Conservation (phyloP, 2,329 filamentous ascomycete genomes). For the Penicillium sp. region DNA sequence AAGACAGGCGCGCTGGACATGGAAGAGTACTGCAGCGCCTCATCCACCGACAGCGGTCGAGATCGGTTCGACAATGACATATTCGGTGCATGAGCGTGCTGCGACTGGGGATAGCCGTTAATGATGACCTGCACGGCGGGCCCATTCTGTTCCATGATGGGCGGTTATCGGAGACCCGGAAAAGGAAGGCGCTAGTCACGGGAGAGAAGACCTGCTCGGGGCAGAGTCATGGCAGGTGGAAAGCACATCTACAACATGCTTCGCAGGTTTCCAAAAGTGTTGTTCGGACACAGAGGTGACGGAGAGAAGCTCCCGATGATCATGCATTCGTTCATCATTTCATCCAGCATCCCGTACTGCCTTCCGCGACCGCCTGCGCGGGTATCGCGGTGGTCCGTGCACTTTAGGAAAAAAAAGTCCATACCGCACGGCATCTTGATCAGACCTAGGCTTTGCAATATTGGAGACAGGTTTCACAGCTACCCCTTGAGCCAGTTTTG, state of each 20-base stretch:
- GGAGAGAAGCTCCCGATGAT: constrained; percentile 12
- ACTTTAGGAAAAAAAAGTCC: constrained; percentile 22
- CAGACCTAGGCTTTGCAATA: background rate
- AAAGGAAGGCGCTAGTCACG: constrained; percentile 25
- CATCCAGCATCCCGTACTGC: constrained; percentile 16
- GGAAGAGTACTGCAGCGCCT: constrained; percentile 51
- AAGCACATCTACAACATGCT: constrained; percentile 19
- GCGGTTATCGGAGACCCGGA: constrained; percentile 17
- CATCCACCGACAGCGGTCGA: constrained; percentile 46
- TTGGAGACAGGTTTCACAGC: background rate
- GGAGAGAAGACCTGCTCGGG: constrained; percentile 27
- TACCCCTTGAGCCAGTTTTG: background rate
- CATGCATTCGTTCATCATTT: constrained; percentile 19
- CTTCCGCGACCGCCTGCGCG: constrained; percentile 17
- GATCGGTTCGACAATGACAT: constrained; percentile 29
- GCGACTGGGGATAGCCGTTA: constrained; percentile 34
- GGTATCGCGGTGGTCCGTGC: constrained; percentile 22
- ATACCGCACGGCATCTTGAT: constrained; percentile 1
- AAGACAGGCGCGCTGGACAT: constrained; percentile 52
- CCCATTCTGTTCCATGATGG: constrained; percentile 42
- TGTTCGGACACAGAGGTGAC: constrained; percentile 9
- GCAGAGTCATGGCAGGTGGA: constrained; percentile 34
- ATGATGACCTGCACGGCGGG: constrained; percentile 46
- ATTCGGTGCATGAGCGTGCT: constrained; percentile 24
- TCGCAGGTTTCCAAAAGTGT: constrained; percentile 12